Evolutionary conservation across 257 asterid genomes (phyloP).

Genomic region (Solanum peruvianum): DNA sequence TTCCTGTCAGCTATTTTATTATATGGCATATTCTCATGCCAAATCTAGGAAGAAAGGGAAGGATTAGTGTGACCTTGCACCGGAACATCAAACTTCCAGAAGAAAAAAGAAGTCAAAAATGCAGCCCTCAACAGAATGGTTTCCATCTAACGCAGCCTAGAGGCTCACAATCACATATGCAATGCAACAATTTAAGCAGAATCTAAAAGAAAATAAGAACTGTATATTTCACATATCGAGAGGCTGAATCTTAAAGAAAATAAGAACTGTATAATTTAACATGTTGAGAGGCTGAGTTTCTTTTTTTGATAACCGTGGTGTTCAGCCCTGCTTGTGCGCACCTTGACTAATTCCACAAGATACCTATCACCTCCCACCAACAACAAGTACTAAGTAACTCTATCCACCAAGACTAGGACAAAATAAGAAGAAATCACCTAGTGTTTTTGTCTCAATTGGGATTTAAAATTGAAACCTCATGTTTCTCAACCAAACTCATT

Average conservation of each 20-base stretch:
- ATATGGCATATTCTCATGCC: constrained; percentile 96
- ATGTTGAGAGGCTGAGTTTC: not conserved
- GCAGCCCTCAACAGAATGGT: not conserved
- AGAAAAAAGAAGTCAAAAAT: not conserved
- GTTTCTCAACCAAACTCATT: not conserved
- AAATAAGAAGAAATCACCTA: not conserved
- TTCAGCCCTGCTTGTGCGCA: not conserved
- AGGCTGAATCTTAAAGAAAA: not conserved
- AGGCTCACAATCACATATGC: not conserved
- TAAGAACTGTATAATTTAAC: not conserved
- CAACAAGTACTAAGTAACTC: not conserved
- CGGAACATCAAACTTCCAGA: not conserved
- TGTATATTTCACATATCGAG: not conserved
- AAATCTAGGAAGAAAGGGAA: constrained; percentile 44
- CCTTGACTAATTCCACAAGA: not conserved
- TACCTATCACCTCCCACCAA: not conserved
- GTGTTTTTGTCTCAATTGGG: not conserved
- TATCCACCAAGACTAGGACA: not conserved
- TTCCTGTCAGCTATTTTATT: constrained; percentile 90
- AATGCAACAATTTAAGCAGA: not conserved
- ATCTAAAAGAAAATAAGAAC: not conserved
- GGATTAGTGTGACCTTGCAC: not conserved
- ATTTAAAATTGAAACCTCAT: not conserved
- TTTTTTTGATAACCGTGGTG: not conserved
- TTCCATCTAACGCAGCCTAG: not conserved